A percentile compares a stretch with the other conserved stretches of the same genome.
phyloP scores from a whole-genome alignment of 2,329 filamentous ascomycete species.

The Colletotrichum cordylinicola region DNA sequence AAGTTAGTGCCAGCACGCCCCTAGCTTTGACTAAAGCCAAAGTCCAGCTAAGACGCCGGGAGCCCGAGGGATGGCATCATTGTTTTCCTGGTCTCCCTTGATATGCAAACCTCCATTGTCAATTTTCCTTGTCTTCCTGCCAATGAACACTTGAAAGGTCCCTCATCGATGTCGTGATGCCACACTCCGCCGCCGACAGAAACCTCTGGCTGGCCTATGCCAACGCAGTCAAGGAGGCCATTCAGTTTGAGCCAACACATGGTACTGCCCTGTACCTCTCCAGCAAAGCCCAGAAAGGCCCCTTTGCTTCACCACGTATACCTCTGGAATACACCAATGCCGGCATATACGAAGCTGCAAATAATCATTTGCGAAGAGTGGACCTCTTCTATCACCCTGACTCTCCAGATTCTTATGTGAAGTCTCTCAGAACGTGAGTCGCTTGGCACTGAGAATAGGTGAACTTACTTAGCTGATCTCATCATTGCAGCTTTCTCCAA shows the following conservation, averaged over 20 bases:
- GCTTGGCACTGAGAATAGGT: not conserved
- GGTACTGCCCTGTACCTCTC: not conserved
- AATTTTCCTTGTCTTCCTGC: not conserved
- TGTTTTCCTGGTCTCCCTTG: not conserved
- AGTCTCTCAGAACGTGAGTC: not conserved
- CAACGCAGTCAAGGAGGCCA: not conserved
- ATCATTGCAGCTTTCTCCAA: not conserved
- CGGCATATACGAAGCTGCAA: not conserved
- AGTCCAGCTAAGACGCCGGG: not conserved
- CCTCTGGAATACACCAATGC: not conserved
- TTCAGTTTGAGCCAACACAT: not conserved
- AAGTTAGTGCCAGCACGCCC: not conserved
- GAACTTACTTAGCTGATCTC: not conserved
- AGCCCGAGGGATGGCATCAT: not conserved
- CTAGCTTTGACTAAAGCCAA: not conserved
- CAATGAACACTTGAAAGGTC: not conserved
- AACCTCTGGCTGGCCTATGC: not conserved
- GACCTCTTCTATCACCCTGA: not conserved
- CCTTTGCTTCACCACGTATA: not conserved
- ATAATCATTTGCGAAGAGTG: not conserved
- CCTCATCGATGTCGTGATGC: not conserved
- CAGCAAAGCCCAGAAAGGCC: not conserved
- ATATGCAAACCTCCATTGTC: not conserved
- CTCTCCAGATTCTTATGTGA: not conserved
- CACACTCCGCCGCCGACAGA: not conserved